phyloP scores from a whole-genome alignment of 352 stramenopile genomes.

The Pythium phragmiticola region DNA sequence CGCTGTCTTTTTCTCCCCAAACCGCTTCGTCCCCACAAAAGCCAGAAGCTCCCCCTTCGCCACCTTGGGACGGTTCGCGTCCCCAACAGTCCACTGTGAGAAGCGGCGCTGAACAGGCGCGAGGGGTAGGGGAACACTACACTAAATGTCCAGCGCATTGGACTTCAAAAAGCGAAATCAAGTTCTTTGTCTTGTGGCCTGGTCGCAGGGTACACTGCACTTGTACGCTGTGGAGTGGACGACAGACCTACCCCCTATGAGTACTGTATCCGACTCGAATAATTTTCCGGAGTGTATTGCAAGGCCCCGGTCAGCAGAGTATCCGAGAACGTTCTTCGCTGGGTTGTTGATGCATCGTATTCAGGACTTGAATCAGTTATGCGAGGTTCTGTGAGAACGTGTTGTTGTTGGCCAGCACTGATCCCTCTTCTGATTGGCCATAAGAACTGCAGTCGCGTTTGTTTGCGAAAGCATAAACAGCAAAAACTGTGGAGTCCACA shows the following conservation, averaged over 20 bases:
- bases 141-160: conserved; percentile 10
- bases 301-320: background rate
- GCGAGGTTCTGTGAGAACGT: conserved; percentile 13
- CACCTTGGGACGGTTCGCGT: conserved; percentile 15
- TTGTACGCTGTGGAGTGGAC: background rate
- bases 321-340: conserved; percentile 14
- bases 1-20: conserved; percentile 26
- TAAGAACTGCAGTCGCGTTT: conserved; percentile 6
- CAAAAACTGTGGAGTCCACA: too few species aligned
- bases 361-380: conserved; percentile 8
- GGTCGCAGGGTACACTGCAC: conserved; percentile 1
- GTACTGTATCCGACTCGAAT: background rate
- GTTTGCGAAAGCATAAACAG: background rate
- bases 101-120: conserved; percentile 5
- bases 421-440: background rate
- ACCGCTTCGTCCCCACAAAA: conserved; percentile 9
- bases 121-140: conserved; percentile 6
- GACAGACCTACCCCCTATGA: background rate
- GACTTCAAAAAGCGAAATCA: background rate
- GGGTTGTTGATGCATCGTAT: conserved; percentile 19
- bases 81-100: conserved; percentile 20
- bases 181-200: conserved; percentile 1
- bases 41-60: background rate
- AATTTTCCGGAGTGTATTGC: conserved; percentile 7
- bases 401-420: too few species aligned